phyloP scores from a whole-genome alignment of 352 stramenopile genomes.

The Elongisporangium prolatum region DNA sequence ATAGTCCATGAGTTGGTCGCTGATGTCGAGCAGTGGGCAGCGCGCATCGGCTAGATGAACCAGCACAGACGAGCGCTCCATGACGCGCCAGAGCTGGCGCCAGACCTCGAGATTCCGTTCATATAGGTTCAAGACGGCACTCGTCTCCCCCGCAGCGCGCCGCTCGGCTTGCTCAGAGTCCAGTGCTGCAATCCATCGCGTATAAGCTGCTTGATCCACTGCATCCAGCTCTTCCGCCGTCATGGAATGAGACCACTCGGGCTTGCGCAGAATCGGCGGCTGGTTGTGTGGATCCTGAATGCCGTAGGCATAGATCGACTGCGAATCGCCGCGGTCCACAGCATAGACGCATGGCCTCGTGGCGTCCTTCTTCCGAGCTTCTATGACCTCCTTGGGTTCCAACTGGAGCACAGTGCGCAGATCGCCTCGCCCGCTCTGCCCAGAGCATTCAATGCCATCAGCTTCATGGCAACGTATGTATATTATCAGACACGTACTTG shows the following conservation, averaged over 20 bases:
- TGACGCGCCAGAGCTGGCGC: slow-evolving; percentile 76
- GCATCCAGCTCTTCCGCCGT: slow-evolving; percentile 53
- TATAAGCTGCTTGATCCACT: slow-evolving; percentile 51
- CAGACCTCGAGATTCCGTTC: slow-evolving; percentile 82
- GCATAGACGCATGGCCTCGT: slow-evolving; percentile 56
- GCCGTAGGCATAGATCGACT: slow-evolving; percentile 67
- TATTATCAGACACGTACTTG: slow-evolving; percentile 7
- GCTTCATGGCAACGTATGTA: background rate
- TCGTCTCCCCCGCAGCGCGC: slow-evolving; percentile 7
- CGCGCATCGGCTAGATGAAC: slow-evolving; percentile 70
- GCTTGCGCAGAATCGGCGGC: slow-evolving; percentile 58
- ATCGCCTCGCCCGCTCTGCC: slow-evolving; percentile 34
- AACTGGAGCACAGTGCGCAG: slow-evolving; percentile 66
- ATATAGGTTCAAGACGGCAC: slow-evolving; percentile 52
- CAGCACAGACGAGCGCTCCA: slow-evolving; percentile 74
- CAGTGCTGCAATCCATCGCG: slow-evolving; percentile 41
- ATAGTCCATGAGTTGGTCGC: slow-evolving; percentile 55
- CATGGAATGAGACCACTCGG: slow-evolving; percentile 60
- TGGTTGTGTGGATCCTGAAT: slow-evolving; percentile 56
- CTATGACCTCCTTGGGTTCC: slow-evolving; percentile 50
- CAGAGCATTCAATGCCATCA: background rate
- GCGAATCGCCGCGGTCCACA: slow-evolving; percentile 52
- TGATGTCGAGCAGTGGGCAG: slow-evolving; percentile 69
- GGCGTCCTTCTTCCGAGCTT: slow-evolving; percentile 66
- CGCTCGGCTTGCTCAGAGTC: slow-evolving; percentile 14